Evolutionary conservation across 2,329 filamentous ascomycete species (phyloP), one percentile per base, ranked within the genome.

Genomic region (Colletotrichum phormii): DNA sequence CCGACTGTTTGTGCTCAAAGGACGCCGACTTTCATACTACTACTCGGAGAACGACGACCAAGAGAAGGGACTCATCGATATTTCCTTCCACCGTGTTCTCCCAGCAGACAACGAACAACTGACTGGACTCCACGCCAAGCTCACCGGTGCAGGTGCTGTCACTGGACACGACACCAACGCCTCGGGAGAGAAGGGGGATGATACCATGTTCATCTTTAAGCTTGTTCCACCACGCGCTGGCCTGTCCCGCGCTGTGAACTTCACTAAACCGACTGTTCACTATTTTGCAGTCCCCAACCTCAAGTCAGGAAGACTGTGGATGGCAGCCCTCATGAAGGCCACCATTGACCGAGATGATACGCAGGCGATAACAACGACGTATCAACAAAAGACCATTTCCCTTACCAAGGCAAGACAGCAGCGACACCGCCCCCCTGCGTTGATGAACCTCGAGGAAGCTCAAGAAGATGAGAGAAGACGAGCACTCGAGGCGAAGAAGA

Each of bases 271-370:
- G 5, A 97, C 95, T 9, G 94, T 98, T 51, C 97, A 99, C 82
- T 98, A 98, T 82, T 99, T 99, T 82, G 97, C 97, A 5, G 95
- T 98, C 26, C 95, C 97, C 64, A 98, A 93, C 77, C 86, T 98
- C 71, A 91, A 94, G 77, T 91, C 97, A 79, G 97, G 97, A 18
- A 91, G 97, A 13, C 86, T 97, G 53, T 99, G 97, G 97, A 99
- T 99, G 97, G 97, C 95, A 5, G 97, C 97, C 6, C 86, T 99
- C 64, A 97, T 99, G 94, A 99, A 99, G 84, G 97, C 97, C 12
- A 99, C 97, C 1, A 99, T 99, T 77, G 96, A 98, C 80, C 93
- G 96, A 73, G 97, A 99, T 77, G 91, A 93, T 78, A 89, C 89
- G 4, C 89, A 93, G 74, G 90, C 93, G 11, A 92, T 98, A 73